Evolutionary conservation across 176 grass and related monocot species (phyloP).

Genomic region (Phragmites australis): DNA sequence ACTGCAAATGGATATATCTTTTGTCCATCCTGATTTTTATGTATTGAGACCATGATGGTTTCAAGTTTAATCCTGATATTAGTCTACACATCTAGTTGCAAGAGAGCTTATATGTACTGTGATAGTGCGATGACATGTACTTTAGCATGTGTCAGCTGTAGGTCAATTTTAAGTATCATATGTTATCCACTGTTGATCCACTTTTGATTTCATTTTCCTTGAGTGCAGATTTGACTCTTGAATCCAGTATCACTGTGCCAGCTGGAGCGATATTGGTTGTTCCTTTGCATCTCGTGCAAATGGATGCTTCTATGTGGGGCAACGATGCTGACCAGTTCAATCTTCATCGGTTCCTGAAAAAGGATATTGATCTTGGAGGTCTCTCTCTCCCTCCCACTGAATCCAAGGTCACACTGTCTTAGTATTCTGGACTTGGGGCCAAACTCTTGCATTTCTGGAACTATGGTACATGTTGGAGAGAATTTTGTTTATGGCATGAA

Average conservation of each 20-base stretch:
- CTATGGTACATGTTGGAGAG: not conserved
- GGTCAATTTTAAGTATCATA: not conserved
- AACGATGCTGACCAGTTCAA: slow-evolving; percentile 75
- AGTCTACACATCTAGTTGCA: not conserved
- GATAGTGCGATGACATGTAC: not conserved
- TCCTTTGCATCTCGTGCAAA: slow-evolving; percentile 85
- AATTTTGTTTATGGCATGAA: not conserved
- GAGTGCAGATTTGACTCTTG: slow-evolving; percentile 65
- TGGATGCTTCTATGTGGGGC: slow-evolving; percentile 77
- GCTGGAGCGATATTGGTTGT: slow-evolving; percentile 71
- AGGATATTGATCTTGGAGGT: slow-evolving; percentile 54
- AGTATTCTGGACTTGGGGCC: not conserved
- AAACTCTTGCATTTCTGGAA: not conserved
- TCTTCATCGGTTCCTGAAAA: slow-evolving; percentile 66
- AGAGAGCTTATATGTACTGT: slow-evolving; percentile 9
- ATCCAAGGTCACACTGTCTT: not conserved
- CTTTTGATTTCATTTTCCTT: slow-evolving; percentile 30
- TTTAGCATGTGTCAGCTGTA: slow-evolving; percentile 1
- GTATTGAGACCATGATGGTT: not conserved
- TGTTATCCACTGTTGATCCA: slow-evolving; percentile 7
- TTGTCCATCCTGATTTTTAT: slow-evolving; percentile 2
- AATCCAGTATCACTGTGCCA: slow-evolving; percentile 61
- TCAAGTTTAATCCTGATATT: slow-evolving; percentile 14
- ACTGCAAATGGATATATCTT: not conserved
- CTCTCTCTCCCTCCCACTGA: not conserved